Evolutionary conservation across 768 basidiomycete genomes (phyloP), one percentile per base, ranked within the genome.

Genomic region (Dioszegia aurantiaca): DNA sequence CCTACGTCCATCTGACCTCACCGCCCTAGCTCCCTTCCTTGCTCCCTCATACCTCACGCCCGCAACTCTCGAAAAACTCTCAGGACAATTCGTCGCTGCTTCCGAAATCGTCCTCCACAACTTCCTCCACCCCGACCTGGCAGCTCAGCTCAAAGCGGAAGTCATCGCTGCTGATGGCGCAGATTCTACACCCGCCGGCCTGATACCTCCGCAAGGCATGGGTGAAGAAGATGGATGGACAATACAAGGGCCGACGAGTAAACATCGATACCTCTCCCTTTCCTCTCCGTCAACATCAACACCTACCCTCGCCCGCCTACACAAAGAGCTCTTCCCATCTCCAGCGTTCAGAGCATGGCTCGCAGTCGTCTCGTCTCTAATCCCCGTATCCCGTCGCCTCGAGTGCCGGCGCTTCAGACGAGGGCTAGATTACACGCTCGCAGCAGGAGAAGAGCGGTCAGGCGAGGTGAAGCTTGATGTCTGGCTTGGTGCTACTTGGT

Each of bases 351-450:
- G 91, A 51, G 85, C 88, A n/a, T 97, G 92, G 92, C 78, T 95
- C 37, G 81, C 83, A 17, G 80, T 83, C 49, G 83, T 94, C 43
- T 85, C 86, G 43, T 80, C 81, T 30, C 69, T 94, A 59, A 79
- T 92, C 55, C 88, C 90, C 21, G 77, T 88, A 69, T 81, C 84
- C 40, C 83, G 87, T 76, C 75, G 82, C 12, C 83, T 84, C n/a
- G 87, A 90, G 78, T 90, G 89, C 46, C 80, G 94, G 66, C 80
- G 94, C 55, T 93, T 97, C 77, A 80, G 93, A 58, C 90, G 91
- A 0, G 94, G 92, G 1, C 79, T 97, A 65, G 94, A 95, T 75
- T 98, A 97, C 74, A 93, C 92, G 41, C 83, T 98, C 2, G 94
- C 94, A 49, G 88, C 61, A 6, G 77, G 76, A 16, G 77, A 78